Evolutionary conservation across 2,329 filamentous ascomycete genomes (phyloP).

Genomic region (Sporothrix phasma): DNA sequence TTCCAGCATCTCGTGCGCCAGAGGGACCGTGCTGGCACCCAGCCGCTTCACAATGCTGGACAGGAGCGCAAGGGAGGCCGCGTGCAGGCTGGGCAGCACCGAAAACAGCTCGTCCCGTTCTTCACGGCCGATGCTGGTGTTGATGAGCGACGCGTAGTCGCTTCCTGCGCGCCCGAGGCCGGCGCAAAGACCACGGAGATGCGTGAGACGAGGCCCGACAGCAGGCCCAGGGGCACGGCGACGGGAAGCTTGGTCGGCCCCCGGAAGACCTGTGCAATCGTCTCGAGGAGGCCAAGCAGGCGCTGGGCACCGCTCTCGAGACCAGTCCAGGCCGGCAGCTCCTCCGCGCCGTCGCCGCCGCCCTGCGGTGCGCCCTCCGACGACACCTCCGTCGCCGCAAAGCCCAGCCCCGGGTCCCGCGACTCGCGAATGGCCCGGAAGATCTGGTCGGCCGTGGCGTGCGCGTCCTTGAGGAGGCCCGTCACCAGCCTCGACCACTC

Average conservation of each 20-base stretch:
- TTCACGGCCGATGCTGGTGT: slow-evolving; percentile 63
- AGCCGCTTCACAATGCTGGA: slow-evolving; percentile 48
- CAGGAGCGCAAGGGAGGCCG: slow-evolving; percentile 56
- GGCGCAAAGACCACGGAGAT: slow-evolving; percentile 55
- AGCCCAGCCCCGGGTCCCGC: slow-evolving; percentile 59
- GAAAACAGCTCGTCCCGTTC: slow-evolving; percentile 74
- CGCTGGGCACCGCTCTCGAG: slow-evolving; percentile 64
- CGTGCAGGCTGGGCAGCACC: slow-evolving; percentile 63
- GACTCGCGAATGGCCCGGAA: slow-evolving; percentile 73
- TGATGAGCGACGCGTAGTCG: slow-evolving; percentile 48
- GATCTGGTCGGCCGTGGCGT: slow-evolving; percentile 63
- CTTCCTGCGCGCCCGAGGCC: slow-evolving; percentile 30
- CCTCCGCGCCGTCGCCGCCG: slow-evolving; percentile 35
- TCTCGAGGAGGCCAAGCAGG: slow-evolving; percentile 53
- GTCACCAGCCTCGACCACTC: slow-evolving; percentile 67
- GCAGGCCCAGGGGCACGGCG: slow-evolving; percentile 53
- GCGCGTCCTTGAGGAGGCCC: slow-evolving; percentile 52
- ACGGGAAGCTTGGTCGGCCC: slow-evolving; percentile 56
- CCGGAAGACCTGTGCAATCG: slow-evolving; percentile 54
- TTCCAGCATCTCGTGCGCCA: slow-evolving; percentile 57
- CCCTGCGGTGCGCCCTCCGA: slow-evolving; percentile 39
- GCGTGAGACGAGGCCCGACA: slow-evolving; percentile 61
- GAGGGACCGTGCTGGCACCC: slow-evolving; percentile 44
- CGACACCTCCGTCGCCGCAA: slow-evolving; percentile 32
- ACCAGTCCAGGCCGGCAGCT: slow-evolving; percentile 62